Base-by-base conservation (phyloP, 805 yeast species). In the Wickerhamiella azyma region DNA sequence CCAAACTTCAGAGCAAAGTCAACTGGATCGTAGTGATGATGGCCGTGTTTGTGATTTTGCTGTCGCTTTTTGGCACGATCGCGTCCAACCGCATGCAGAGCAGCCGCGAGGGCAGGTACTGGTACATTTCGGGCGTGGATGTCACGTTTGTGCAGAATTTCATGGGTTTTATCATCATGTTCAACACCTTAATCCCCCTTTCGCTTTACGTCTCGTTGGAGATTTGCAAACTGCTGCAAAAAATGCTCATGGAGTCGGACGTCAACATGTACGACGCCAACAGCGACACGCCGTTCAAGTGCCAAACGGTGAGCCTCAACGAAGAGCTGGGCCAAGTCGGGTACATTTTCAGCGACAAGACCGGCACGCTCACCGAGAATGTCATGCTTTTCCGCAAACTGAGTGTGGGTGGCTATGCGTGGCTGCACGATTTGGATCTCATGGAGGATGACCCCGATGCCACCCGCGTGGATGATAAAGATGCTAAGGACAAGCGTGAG, bases 311-410 rank as follows among this genome's bases (percentile, higher is more conserved):
- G 0, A 84, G 96, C 0, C 85, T 92, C 53, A 72, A 92, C 52
- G 99, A 92, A 60, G 98, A 92, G 63, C 68, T 92, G 55, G 99
- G 99, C 2, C 99, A 92, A 60, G 96, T 94, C 1, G 81, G 94
- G 41, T 88, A 89, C 59, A 74, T 92, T 2, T 92, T 92, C 61
- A 83, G 95, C 50, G 99, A 92, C 63, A 92, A 92, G 62, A 92
- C 98, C 0, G 99, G 99, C 9, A 92, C 99, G 0, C 70, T 92
- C 50, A 92, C 99, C 0, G 97, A 92, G 55, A 92, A 92, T 59
- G 66, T 79, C 55, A 92, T 92, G 99, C 66, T 89, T 24, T 92
- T 92, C 61, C 71, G 96, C 39, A 88, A 88, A 58, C 74, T 89
- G 53, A 76, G 94, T 9, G 79, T 92, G 5, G 80, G 82, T 45